Conservation (phyloP, 164 flowering plant species). For the Cinnamomum micranthum region DNA sequence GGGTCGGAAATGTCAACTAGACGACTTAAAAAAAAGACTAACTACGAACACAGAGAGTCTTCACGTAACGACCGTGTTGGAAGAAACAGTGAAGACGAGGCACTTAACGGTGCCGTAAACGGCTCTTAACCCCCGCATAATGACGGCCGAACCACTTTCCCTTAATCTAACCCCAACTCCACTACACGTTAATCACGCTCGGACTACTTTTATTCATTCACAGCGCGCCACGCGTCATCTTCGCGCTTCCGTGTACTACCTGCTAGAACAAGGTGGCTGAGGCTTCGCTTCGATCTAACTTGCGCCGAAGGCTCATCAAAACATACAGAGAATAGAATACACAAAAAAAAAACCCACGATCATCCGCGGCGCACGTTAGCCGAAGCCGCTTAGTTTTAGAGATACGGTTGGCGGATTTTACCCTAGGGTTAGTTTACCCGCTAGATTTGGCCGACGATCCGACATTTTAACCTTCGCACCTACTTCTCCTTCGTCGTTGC, state of each 20-base stretch:
- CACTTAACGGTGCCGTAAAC: not conserved
- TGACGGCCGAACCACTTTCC: not conserved
- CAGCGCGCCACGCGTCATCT: not conserved
- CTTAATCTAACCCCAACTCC: not conserved
- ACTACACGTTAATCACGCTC: not conserved
- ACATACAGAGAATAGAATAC: no score
- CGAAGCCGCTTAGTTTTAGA: not conserved
- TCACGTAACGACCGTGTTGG: not conserved
- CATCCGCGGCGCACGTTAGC: not conserved
- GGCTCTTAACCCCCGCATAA: slow-evolving; percentile 3
- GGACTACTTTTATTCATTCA: not conserved
- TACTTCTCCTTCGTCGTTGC: not conserved
- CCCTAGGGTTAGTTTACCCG: slow-evolving; percentile 9
- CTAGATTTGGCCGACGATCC: slow-evolving; percentile 9
- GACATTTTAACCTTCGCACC: slow-evolving; percentile 3
- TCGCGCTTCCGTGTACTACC: not conserved
- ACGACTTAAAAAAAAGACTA: not conserved
- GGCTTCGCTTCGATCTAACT: not conserved
- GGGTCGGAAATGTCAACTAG: not conserved
- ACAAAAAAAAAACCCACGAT: no score
- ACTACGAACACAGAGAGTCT: not conserved
- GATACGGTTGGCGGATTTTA: not conserved
- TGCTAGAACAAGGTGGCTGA: not conserved
- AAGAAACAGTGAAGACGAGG: not conserved
- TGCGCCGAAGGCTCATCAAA: not conserved